Base-by-base conservation (phyloP, 2,329 filamentous ascomycete genomes). In the Coniochaeta prunicola region DNA sequence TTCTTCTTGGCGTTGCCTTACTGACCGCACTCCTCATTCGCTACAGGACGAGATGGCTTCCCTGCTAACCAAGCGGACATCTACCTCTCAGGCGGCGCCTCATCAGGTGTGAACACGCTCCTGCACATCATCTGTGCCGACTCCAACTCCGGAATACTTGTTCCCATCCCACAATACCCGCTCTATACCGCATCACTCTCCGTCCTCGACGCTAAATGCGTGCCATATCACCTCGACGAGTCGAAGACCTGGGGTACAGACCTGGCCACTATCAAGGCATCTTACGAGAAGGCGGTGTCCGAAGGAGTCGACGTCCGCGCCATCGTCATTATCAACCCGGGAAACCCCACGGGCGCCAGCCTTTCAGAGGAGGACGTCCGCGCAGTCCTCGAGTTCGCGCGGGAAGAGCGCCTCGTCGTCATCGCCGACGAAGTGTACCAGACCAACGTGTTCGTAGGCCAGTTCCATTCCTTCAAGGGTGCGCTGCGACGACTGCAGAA, bases 341-440 rank as follows among this genome's bases (percentile, higher is more conserved):
- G 94, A 60, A 99, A 99, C 78, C 94, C 94, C 3, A 99, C 94
- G 2, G 94, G 94, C 65, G 91, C 92, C 56, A 94, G 88, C 57
- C 83, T 99, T 19, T 80, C 87, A 36, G 83, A 89, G 64, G 81
- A 85, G 21, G 91, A 97, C 69, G 87, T 99, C 73, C 86, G 88
- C 68, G 81, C 83, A 57, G 90, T 97, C n/a, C 82, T 97, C 65
- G 85, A 94, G 64, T 89, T 97, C 63, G 93, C 94, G 40, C 87
- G 86, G 30, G 81, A 92, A 73, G 86, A 97, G 80, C 85, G 88
- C 66, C 82, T 99, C 28, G 92, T 97, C 59, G 80, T 97, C 64
- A 84, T 99, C 68, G 94, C 94, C 57, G 94, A 99, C 70, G 94
- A 99, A 76, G 94, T 99, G 38, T 99, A 99, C 84, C 94, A 99